Evolutionary conservation across 2,329 filamentous ascomycete genomes (phyloP), one percentile per base, ranked within the genome.

Genomic region (Dactylellina parvicollis): DNA sequence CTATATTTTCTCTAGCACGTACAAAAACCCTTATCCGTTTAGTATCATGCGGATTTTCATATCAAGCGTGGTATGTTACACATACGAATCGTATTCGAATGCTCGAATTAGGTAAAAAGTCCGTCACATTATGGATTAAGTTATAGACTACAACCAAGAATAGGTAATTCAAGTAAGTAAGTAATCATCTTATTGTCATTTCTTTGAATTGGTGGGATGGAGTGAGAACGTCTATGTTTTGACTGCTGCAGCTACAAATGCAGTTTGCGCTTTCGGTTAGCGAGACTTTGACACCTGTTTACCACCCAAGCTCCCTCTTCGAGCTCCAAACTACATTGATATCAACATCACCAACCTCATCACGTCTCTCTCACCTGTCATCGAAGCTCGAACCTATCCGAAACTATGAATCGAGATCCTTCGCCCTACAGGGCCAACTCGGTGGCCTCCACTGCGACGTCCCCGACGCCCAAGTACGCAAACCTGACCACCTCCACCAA

Each of bases 401-500:
- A 16, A 12, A 52, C 18, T 16, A 73, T 74, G 70, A 67, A 74
- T 26, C 34, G 70, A 57, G 70, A 74, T 38, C 49, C 70, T 0
- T 67, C 62, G 20, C 62, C 70, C 32, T 74, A 64, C 42, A 34
- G 59, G 14, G 34, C 70, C 9, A 36, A 47, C 3, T 64, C 66
- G 24, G 44, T 24, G 10, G 54, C 49, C 2, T 74, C 70, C 1
- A 66, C 60, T 86, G 84, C 79, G 79, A 84, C 42, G 84, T 85
- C 76, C 80, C 84, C 66, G 79, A 75, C 67, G 32, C 47, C 74
- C 36, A 70, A 72, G 36, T 54, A 66, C 26, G 54, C 74, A 76
- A 57, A 75, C 56, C 26, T 74, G 42, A 73, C 69, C 20, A 49
- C 47, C 62, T 77, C 79, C 76, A 80, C 85, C 32, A 89, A 91